Evolutionary conservation across 345 rosid genomes (phyloP).

Genomic region (Eucalyptus cladocalyx): DNA sequence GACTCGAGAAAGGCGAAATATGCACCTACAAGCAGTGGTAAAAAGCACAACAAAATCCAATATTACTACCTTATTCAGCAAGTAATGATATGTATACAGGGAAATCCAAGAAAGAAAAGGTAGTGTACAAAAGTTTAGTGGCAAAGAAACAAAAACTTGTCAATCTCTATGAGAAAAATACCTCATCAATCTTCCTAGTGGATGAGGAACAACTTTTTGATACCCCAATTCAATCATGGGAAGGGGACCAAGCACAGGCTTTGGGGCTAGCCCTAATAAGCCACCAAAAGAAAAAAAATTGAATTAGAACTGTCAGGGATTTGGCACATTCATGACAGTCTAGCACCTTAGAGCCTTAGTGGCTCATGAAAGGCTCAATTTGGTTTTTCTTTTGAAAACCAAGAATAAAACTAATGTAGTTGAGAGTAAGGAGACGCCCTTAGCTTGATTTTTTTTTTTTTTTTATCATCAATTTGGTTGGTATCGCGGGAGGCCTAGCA

Average conservation of each 20-base stretch:
- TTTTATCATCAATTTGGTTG: background rate
- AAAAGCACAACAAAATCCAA: background rate
- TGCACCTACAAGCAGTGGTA: background rate
- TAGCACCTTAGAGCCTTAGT: background rate
- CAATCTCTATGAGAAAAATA: background rate
- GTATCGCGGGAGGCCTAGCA: background rate
- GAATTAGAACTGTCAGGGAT: fast-evolving
- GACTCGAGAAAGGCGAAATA: background rate
- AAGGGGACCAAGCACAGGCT: background rate
- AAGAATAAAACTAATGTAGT: background rate
- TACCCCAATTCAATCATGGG: background rate
- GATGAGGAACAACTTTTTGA: background rate
- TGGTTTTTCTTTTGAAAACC: background rate
- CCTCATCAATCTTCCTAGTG: background rate
- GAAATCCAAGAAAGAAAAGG: background rate
- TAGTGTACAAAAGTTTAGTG: background rate
- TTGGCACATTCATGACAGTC: background rate
- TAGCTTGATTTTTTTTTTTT: background rate
- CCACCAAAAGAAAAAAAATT: background rate
- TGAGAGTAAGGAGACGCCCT: background rate
- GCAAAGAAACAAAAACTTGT: background rate
- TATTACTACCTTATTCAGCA: background rate
- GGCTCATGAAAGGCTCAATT: background rate
- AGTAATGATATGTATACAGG: background rate
- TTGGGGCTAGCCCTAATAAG: background rate